These are phyloP conservation scores for Leptomonas pyrrhocoris DNA, from an alignment of 208 protist species.

Conservation along the genomic window DNA sequence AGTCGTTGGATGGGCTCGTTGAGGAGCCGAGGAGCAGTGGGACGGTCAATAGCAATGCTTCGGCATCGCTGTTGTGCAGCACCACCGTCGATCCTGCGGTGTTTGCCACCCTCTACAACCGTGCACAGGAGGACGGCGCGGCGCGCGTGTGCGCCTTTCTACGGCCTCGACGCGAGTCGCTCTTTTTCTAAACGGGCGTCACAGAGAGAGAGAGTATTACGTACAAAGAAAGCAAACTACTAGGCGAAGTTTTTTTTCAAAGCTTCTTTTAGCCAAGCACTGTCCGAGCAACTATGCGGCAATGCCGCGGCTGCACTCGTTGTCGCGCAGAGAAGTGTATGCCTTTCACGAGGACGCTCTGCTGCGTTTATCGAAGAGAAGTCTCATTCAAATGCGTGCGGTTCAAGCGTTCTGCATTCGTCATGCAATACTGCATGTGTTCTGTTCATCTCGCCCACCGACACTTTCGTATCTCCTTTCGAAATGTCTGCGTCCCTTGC, in stretches of 20 bases:
- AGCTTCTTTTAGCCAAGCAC: neutral
- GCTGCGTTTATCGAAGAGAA: neutral
- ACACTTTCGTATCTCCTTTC: no score
- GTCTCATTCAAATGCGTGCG: no score
- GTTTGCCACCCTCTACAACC: conserved; percentile 58
- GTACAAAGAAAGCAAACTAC: neutral
- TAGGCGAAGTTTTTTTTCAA: neutral
- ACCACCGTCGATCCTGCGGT: conserved; percentile 54
- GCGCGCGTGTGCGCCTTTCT: conserved; percentile 63
- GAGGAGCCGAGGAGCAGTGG: neutral
- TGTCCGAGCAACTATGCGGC: no score
- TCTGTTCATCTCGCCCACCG: no score
- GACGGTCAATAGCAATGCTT: neutral
- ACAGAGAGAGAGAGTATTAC: neutral
- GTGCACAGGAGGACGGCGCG: conserved; percentile 59
- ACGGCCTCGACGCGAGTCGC: conserved; percentile 49
- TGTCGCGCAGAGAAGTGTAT: no score
- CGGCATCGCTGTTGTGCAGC: conserved; percentile 21
- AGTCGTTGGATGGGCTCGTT: conserved; percentile 17
- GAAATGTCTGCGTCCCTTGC: no score
- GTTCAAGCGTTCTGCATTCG: no score
- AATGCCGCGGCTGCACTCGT: no score
- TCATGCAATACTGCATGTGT: no score
- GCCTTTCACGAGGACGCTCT: no score
- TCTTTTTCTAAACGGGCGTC: conserved; percentile 60